Evolutionary conservation across 805 yeast genomes (phyloP).

Genomic region (Jamesozyma piceae): DNA sequence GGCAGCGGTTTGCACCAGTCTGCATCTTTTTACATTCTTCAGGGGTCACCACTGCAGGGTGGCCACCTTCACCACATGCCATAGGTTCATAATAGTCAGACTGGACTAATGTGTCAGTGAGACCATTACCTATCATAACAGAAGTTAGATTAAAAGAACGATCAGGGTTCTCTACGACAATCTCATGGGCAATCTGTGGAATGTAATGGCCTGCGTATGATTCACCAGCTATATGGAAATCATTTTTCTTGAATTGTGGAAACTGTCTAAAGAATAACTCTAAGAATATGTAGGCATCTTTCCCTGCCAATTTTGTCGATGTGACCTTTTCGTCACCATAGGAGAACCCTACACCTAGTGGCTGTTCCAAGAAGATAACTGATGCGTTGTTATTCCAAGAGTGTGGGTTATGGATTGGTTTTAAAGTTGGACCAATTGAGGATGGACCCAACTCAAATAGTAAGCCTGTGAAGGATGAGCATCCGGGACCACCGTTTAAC

Average conservation of each 20-base stretch:
- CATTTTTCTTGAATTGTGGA: constrained; percentile 52
- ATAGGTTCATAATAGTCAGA: constrained; percentile 76
- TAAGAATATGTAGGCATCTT: constrained; percentile 78
- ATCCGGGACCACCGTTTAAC: constrained; percentile 97
- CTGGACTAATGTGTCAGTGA: constrained; percentile 77
- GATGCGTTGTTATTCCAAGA: constrained; percentile 91
- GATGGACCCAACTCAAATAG: constrained; percentile 91
- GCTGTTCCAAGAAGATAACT: constrained; percentile 87
- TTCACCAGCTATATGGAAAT: constrained; percentile 77
- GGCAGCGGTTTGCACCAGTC: constrained; percentile 54
- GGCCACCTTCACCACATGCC: constrained; percentile 91
- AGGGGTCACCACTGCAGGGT: constrained; percentile 61
- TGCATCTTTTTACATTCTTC: constrained; percentile 61
- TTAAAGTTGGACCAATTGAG: constrained; percentile 50
- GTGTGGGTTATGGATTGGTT: constrained; percentile 68
- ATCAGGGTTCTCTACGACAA: constrained; percentile 35
- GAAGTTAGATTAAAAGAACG: constrained; percentile 61
- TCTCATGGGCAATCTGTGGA: constrained; percentile 56
- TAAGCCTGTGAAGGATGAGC: constrained; percentile 83
- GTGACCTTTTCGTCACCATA: constrained; percentile 57
- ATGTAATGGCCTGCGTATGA: constrained; percentile 80
- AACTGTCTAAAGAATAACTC: constrained; percentile 75
- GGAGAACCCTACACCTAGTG: constrained; percentile 87
- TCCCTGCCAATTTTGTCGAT: constrained; percentile 73
- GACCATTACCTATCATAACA: constrained; percentile 85